Conservation (phyloP, 805 yeast species). For the Kazachstania taianensis region DNA sequence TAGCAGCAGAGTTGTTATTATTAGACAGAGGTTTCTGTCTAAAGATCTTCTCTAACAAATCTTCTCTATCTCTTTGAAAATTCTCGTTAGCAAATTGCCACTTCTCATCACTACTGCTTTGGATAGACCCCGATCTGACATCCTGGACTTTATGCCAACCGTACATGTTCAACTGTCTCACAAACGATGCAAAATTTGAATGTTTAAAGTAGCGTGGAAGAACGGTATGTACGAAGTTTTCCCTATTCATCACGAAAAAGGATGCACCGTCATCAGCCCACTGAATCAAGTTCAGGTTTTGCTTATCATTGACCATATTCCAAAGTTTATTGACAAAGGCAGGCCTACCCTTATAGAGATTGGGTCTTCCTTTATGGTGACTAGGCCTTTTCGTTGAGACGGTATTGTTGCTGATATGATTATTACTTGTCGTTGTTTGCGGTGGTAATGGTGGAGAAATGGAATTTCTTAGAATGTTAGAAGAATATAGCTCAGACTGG, state of each 20-base stretch:
- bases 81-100: constrained; percentile 84
- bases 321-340: constrained; percentile 90
- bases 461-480: constrained; percentile 4
- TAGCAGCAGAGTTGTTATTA: not conserved
- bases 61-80: constrained; percentile 70
- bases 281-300: constrained; percentile 57
- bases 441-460: not conserved
- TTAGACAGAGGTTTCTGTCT: constrained; percentile 43
- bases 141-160: constrained; percentile 99
- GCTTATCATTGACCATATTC: constrained; percentile 85
- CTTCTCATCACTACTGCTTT: constrained; percentile 56
- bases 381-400: not conserved
- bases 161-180: constrained; percentile 93
- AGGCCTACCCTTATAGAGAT: constrained; percentile 47
- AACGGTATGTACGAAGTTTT: constrained; percentile 67
- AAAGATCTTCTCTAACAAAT: constrained; percentile 72
- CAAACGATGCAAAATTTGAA: constrained; percentile 90
- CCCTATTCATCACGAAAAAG: constrained; percentile 77
- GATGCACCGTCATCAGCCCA: constrained; percentile 85
- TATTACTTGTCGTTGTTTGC: constrained; percentile 1
- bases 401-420: not conserved
- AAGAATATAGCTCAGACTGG: constrained; percentile 2
- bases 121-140: constrained; percentile 62
- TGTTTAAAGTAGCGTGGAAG: constrained; percentile 92
- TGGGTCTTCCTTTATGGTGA: constrained; percentile 10